Conservation (phyloP, 2,329 filamentous ascomycete genomes). For the Claviceps sp. region DNA sequence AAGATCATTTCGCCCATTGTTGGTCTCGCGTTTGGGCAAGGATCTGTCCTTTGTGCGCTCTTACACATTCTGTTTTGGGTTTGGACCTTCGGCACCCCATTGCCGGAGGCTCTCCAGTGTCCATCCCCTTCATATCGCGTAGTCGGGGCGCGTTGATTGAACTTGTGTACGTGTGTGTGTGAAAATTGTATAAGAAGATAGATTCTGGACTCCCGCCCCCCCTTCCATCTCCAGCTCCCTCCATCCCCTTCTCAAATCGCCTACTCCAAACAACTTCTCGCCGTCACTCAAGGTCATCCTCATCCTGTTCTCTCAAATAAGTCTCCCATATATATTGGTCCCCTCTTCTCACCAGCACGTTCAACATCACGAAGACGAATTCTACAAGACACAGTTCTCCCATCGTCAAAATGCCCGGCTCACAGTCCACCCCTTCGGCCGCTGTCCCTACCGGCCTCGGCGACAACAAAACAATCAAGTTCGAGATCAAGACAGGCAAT, state of each 20-base stretch:
- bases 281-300: not conserved
- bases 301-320: not conserved
- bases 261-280: not conserved
- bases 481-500: constrained; percentile 31
- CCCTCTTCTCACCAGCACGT: too few relatives aligned
- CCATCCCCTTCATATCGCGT: not conserved
- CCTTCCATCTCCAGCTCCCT: not conserved
- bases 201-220: not conserved
- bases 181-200: constrained; percentile 2
- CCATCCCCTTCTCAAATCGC: not conserved
- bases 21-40: too few relatives aligned
- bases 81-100: not conserved
- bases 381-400: not conserved
- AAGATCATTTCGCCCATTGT: too few relatives aligned
- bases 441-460: constrained; percentile 16
- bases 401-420: constrained; percentile 8
- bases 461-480: constrained; percentile 29
- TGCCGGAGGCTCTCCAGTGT: not conserved
- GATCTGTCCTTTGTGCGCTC: not conserved
- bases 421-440: constrained; percentile 7
- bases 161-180: not conserved
- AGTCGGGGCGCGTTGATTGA: not conserved
- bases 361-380: not conserved
- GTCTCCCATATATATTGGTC: not conserved
- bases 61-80: not conserved